phyloP scores from a whole-genome alignment of 1,284 basidiomycete genomes.

The Rhodotorula sp. region DNA sequence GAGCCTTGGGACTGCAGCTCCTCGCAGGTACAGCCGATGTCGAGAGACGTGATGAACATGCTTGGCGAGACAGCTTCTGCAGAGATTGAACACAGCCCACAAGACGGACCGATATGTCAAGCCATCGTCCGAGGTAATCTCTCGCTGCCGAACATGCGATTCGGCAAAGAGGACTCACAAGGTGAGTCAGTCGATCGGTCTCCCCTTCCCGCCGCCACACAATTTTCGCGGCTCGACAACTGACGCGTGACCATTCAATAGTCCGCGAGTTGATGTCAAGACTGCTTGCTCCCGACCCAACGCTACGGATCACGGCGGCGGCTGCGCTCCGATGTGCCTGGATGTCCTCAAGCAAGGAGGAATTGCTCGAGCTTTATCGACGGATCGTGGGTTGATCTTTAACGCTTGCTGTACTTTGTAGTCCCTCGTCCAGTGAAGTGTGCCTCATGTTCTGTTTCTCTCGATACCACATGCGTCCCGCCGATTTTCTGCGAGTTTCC shows the following conservation, averaged over 20 bases:
- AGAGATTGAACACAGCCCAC: conserved; percentile 6
- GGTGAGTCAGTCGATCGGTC: conserved; percentile 9
- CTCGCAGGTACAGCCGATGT: neutral
- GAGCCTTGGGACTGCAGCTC: conserved; percentile 6
- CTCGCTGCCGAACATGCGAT: neutral
- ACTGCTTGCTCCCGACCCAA: conserved; percentile 11
- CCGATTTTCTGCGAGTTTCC: neutral
- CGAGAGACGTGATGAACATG: neutral
- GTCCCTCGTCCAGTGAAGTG: neutral
- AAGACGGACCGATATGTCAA: conserved; percentile 1
- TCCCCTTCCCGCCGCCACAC: no score
- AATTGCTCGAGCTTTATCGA: conserved; percentile 11
- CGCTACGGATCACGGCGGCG: neutral
- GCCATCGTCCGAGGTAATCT: conserved; percentile 12
- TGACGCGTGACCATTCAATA: neutral
- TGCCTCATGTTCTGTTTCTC: neutral
- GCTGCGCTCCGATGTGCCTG: conserved; percentile 4
- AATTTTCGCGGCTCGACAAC: no score
- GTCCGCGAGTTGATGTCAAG: conserved; percentile 5
- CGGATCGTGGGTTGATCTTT: conserved; percentile 1
- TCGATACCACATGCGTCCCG: neutral
- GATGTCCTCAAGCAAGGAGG: conserved; percentile 5
- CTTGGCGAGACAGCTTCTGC: conserved; percentile 9
- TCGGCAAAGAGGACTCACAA: conserved; percentile 4
- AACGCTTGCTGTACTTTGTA: neutral